Evolutionary conservation across 768 basidiomycete species (phyloP), one percentile per base, ranked within the genome.

Genomic region (Gymnopilus junonius): DNA sequence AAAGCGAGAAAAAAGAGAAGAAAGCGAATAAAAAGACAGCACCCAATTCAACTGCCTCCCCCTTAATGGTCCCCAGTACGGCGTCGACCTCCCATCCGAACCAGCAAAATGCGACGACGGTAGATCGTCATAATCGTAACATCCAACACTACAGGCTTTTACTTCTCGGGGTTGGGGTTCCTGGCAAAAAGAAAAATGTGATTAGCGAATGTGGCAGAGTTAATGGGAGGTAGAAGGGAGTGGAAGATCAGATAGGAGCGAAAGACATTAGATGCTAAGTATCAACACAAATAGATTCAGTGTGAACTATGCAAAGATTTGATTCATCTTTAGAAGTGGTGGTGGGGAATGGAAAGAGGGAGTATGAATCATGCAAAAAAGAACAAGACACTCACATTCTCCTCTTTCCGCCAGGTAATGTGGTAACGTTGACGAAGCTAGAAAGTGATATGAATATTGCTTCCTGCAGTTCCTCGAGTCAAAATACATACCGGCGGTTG

Each of bases 231-330:
- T n/a, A 39, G 43, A 31, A 67, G 62, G 64, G 57, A 70, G 45
- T 55, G 59, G 67, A 61, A 48, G 71, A 77, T 96, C 95, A 96
- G 94, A 96, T 96, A 96, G 94, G 94, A 96, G 95, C 94, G 95
- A 96, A 96, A 96, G 95, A 97, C 94, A 77, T 87, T 67, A 71
- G 91, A 93, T 93, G 89, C 69, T 86, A 79, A 78, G 84, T 90
- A 80, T 95, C 91, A 88, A 92, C 93, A 95, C 39, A 73, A 76
- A 78, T n/a, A n/a, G 79, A 77, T 93, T 97, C 94, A 89, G 94
- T 88, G 92, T 96, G 94, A 95, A 96, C 95, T 95, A 95, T 95
- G 94, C 91, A 82, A 81, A 76, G 78, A 80, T 71, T 66, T 67
- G 78, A 83, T 83, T 91, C 89, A 89, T 89, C 87, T 75, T 68